Evolutionary conservation across 1,139 yeast species (phyloP), one percentile per base, ranked within the genome.

Genomic region (Hanseniaspora gamundiae): DNA sequence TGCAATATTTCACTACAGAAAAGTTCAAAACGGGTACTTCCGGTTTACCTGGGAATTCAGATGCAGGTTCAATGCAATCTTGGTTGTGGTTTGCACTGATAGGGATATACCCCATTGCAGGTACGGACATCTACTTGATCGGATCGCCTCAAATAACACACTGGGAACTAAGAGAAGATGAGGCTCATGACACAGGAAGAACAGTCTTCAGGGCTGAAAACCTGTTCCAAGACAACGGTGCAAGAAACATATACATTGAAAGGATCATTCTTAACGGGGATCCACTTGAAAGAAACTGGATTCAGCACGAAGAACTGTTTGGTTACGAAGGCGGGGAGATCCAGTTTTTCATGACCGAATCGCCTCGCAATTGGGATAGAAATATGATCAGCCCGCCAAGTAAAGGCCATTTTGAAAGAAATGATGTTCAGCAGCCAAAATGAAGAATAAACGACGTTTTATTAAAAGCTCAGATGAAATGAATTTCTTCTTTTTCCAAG

Each of bases 41-140:
- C 9, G 67, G 64, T 1, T 48, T 67, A 27, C 69, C 70, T 3
- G 70, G 69, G 2, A 66, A 67, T 47, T 64, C 69, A 1, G 70
- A 66, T 49, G 66, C 64, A 20, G 70, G 70, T 13, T 67, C 70
- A 7, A 64, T 67, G 68, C 69, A 65, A 45, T 59, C 66, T 2
- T 67, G 69, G 68, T 48, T 64, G 14, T 57, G 65, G 38, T 65
- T 65, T 52, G 64, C 58, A 6, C 46, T 67, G 43, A 49, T 62
- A 35, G 71, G 71, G 0, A 44, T 66, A 21, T 66, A 66, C 46
- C 70, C 70, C 5, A 57, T 65, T 20, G 53, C 69, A 17, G 69
- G 69, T 2, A 65, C 70, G 2, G 60, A 67, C 19, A 58, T 66
- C 1, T 67, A 66, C 45, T 52, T 67, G 21, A 46, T 67, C 8